phyloP scores from a whole-genome alignment of 306 rosid genomes.

The Cucumis cinereus region DNA sequence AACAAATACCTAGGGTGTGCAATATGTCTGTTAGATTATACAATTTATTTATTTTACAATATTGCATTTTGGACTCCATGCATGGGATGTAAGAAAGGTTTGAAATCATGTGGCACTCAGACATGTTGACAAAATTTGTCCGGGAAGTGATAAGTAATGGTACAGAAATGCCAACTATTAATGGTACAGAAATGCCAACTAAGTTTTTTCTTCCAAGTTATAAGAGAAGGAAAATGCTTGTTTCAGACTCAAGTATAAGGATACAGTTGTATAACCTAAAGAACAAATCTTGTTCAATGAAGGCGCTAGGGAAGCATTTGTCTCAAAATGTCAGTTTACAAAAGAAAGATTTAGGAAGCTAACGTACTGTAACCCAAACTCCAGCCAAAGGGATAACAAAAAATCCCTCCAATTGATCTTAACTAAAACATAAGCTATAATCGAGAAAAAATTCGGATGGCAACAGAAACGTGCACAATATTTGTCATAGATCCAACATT shows the following conservation, averaged over 20 bases:
- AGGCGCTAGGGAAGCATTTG: too few species aligned
- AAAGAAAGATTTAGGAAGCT: neutral
- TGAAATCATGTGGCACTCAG: neutral
- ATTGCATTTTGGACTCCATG: neutral
- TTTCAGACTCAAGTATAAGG: too few species aligned
- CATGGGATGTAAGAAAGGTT: neutral
- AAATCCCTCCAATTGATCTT: neutral
- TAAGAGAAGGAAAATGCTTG: too few species aligned
- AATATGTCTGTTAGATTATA: neutral
- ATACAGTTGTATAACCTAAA: too few species aligned
- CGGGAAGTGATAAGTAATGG: neutral
- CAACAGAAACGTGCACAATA: neutral
- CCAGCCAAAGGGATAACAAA: neutral
- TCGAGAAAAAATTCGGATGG: neutral
- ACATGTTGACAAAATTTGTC: neutral
- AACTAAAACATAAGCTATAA: neutral
- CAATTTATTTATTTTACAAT: neutral
- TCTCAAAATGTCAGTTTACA: neutral
- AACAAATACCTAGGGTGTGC: slow-evolving; percentile 46
- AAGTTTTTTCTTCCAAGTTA: too few species aligned
- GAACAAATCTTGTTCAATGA: too few species aligned
- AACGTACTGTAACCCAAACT: neutral
- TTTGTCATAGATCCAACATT: neutral
- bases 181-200: too few species aligned
- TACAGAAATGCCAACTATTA: too few species aligned